Evolutionary conservation across 306 rosid genomes (phyloP).

Genomic region (Ammopiptanthus mongolicus): DNA sequence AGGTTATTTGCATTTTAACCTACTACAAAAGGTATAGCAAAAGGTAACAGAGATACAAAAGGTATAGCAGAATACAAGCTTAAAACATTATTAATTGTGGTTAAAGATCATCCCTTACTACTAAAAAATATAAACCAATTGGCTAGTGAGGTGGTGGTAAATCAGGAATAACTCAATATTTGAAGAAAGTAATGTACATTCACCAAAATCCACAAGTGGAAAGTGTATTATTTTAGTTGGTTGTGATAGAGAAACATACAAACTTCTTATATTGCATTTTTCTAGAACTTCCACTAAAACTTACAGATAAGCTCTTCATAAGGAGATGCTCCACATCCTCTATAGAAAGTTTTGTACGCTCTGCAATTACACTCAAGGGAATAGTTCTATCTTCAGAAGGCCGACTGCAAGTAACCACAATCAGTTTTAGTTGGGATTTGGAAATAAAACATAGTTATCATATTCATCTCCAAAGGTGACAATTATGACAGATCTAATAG

Average conservation of each 20-base stretch:
- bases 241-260: background rate
- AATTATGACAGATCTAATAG: background rate
- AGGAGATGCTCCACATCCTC: conserved; percentile 99
- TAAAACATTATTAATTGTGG: background rate
- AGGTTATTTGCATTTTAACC: background rate
- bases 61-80: background rate
- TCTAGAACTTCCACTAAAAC: conserved; percentile 27
- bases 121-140: background rate
- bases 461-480: background rate
- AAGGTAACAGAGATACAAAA: too few species aligned
- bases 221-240: background rate
- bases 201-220: background rate
- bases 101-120: background rate
- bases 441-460: background rate
- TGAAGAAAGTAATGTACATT: background rate
- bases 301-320: conserved; percentile 95
- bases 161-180: background rate
- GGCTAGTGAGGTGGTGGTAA: background rate
- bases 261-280: background rate
- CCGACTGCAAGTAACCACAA: conserved; percentile 62
- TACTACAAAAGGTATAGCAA: background rate
- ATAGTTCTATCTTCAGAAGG: conserved; percentile 95
- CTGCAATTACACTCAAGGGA: conserved; percentile 85
- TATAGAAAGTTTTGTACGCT: conserved; percentile 86
- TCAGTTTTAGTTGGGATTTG: background rate